Evolutionary conservation across 805 yeast species (phyloP).

Genomic region (Lipomyces orientalis): DNA sequence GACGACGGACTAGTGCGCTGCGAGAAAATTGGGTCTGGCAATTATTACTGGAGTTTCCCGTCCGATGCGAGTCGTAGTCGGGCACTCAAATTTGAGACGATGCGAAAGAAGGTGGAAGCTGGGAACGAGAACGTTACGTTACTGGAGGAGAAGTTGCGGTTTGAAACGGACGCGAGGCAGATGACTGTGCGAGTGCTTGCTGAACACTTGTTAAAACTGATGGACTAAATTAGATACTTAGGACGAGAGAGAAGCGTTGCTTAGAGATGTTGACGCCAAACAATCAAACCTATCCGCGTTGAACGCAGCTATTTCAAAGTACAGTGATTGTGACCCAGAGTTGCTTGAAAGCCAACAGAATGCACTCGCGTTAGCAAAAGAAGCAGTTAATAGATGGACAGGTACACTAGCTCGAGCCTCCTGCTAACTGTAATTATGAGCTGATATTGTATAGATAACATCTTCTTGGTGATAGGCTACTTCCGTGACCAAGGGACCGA

Average conservation of each 20-base stretch:
- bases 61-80: conserved; percentile 34
- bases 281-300: conserved; percentile 14
- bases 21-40: conserved; percentile 61
- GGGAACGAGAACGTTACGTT: conserved; percentile 10
- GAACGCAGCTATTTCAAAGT: conserved; percentile 13
- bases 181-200: conserved; percentile 8
- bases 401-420: conserved; percentile 21
- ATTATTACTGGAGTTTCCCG: conserved; percentile 43
- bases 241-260: conserved; percentile 21
- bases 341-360: conserved; percentile 19
- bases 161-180: conserved; percentile 18
- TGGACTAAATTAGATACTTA: background rate
- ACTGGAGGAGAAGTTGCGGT: conserved; percentile 21
- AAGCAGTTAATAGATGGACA: conserved; percentile 42
- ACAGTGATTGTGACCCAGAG: conserved; percentile 32
- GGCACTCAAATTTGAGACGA: conserved; percentile 18
- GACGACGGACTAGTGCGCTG: conserved; percentile 57
- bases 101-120: conserved; percentile 23
- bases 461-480: conserved; percentile 50
- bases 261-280: conserved; percentile 15
- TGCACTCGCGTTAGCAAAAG: conserved; percentile 18
- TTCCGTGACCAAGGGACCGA: conserved; percentile 46
- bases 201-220: background rate
- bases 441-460: conserved; percentile 47
- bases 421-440: conserved; percentile 19